These are phyloP conservation scores for Pelargonium myrrhifolium DNA, from an alignment of 441 rosid species.

Conservation along the genomic window DNA sequence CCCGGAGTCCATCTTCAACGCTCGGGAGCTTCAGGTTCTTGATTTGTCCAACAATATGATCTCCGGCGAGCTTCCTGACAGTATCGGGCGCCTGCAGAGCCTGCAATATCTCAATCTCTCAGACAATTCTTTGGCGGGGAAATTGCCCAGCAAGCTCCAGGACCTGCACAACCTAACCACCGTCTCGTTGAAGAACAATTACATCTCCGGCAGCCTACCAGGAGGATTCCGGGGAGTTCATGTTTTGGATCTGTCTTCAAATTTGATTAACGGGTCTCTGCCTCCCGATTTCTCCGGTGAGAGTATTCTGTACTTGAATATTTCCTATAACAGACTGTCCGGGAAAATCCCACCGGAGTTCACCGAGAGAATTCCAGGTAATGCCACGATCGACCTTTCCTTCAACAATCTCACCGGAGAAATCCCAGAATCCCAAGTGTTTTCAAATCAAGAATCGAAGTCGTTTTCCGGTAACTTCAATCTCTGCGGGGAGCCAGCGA, in stretches of 20 bases:
- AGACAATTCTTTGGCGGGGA: conserved; percentile 61
- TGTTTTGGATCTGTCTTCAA: conserved; percentile 65
- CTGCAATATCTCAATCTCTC: conserved; percentile 65
- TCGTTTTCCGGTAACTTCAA: conserved; percentile 48
- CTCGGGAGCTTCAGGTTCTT: conserved; percentile 51
- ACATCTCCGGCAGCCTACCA: conserved; percentile 50
- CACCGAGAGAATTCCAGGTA: conserved; percentile 36
- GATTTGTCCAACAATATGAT: conserved; percentile 59
- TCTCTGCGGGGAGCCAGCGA: conserved; percentile 69
- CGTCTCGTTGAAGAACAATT: conserved; percentile 52
- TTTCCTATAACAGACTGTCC: conserved; percentile 61
- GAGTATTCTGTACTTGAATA: conserved; percentile 46
- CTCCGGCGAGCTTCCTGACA: conserved; percentile 48
- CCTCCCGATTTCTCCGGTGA: conserved; percentile 51
- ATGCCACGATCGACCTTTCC: conserved; percentile 54
- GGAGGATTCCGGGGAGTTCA: conserved; percentile 42
- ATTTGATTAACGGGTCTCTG: conserved; percentile 52
- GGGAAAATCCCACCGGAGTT: conserved; percentile 51
- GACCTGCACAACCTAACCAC: conserved; percentile 46
- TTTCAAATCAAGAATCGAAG: conserved; percentile 47
- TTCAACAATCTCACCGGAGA: conserved; percentile 78
- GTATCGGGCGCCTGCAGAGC: conserved; percentile 28
- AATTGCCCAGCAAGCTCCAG: conserved; percentile 41
- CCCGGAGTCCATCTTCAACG: conserved; percentile 46
- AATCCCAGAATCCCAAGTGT: conserved; percentile 43